Evolutionary conservation across 352 stramenopile species (phyloP).

Genomic region (Phytophthora nicotianae): DNA sequence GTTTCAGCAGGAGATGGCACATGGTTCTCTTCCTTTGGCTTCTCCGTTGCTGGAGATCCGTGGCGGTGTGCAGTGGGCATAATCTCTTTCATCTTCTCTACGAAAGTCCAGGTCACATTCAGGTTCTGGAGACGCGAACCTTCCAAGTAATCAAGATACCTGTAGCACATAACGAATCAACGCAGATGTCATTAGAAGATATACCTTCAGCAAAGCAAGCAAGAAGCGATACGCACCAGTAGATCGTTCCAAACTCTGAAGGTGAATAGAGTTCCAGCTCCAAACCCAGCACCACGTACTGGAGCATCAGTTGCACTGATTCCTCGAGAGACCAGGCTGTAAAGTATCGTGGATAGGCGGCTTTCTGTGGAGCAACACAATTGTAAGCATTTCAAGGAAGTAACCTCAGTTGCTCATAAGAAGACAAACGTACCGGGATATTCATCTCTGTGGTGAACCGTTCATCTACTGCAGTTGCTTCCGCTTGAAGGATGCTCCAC

Average conservation of each 20-base stretch:
- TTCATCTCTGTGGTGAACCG: constrained; percentile 84
- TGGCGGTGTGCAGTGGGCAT: constrained; percentile 33
- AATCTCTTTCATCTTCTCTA: constrained; percentile 85
- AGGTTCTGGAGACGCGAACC: constrained; percentile 86
- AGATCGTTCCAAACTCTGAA: constrained; percentile 74
- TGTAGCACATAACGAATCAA: constrained; percentile 13
- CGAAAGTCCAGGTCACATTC: constrained; percentile 78
- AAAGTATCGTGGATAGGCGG: constrained; percentile 78
- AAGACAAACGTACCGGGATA: constrained; percentile 58
- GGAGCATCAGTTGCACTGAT: constrained; percentile 74
- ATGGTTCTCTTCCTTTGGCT: constrained; percentile 19
- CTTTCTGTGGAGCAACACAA: constrained; percentile 48
- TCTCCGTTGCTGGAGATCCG: constrained; percentile 7
- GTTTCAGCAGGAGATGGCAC: constrained; percentile 8
- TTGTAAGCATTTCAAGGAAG: constrained; percentile 2
- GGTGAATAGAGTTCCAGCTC: constrained; percentile 82
- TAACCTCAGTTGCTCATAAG: not conserved
- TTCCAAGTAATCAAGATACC: constrained; percentile 87
- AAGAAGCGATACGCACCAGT: constrained; percentile 52
- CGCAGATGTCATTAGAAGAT: constrained; percentile 8
- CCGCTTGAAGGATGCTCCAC: constrained; percentile 76
- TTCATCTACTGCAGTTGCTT: constrained; percentile 75
- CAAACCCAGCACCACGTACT: constrained; percentile 77
- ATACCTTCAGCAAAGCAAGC: not conserved
- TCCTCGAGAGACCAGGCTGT: constrained; percentile 85